Evolutionary conservation across 2,329 filamentous ascomycete genomes (phyloP).

Genomic region (Trichoderma sp.): DNA sequence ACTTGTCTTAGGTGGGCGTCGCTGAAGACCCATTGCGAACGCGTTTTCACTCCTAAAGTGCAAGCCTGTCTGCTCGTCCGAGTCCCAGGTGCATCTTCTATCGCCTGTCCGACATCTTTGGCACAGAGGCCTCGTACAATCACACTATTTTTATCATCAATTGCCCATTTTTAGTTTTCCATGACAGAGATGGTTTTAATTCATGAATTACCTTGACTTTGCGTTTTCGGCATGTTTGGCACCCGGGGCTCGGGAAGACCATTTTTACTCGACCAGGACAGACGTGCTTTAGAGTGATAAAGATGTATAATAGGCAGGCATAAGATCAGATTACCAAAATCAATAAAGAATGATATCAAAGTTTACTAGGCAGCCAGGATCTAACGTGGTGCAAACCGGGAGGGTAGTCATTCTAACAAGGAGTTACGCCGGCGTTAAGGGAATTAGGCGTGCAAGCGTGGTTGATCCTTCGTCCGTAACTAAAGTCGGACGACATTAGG

Average conservation of each 20-base stretch:
- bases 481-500: neutral
- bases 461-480: neutral
- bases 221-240: neutral
- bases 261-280: neutral
- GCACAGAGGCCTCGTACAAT: neutral
- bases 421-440: neutral
- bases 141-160: neutral
- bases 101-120: neutral
- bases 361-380: neutral
- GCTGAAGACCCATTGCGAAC: neutral
- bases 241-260: neutral
- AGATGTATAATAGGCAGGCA: neutral
- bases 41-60: neutral
- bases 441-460: neutral
- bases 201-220: neutral
- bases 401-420: neutral
- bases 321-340: neutral
- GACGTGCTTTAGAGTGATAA: neutral
- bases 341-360: neutral
- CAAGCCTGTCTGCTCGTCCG: neutral
- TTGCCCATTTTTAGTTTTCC: neutral
- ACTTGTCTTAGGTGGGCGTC: neutral
- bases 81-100: neutral
- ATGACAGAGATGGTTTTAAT: neutral
- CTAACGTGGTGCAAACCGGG: neutral